These are phyloP conservation scores for Phoenix dactylifera DNA, from an alignment of 176 grass and related monocot genomes.

Conservation along the genomic window DNA sequence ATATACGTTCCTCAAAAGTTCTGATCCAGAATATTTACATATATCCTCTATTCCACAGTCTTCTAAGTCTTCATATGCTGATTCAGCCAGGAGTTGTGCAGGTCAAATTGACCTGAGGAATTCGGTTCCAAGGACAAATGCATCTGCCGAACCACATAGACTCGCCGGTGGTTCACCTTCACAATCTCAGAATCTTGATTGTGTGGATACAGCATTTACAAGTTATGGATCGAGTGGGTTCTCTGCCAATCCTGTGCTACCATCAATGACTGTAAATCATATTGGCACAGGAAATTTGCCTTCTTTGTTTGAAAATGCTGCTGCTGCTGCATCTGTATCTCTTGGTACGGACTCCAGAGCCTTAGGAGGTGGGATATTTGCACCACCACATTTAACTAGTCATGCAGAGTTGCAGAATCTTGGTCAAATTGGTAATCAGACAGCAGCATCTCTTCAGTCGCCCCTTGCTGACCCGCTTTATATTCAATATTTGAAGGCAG, in stretches of 20 bases:
- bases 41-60: not conserved
- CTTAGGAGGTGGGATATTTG: conserved; percentile 12
- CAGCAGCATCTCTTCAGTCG: conserved; percentile 1
- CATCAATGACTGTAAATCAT: conserved; percentile 2
- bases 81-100: not conserved
- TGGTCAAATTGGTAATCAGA: not conserved
- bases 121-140: conserved; percentile 2
- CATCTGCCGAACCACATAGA: conserved; percentile 8
- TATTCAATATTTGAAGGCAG: conserved; percentile 17
- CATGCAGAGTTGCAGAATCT: conserved; percentile 7
- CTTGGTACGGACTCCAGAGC: not conserved
- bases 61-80: not conserved
- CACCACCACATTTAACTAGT: conserved; percentile 5
- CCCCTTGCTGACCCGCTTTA: conserved; percentile 15
- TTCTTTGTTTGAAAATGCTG: not conserved
- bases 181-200: conserved; percentile 13
- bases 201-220: conserved; percentile 2
- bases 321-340: conserved; percentile 1
- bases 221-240: conserved; percentile 5
- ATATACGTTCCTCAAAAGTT: not conserved
- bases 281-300: conserved; percentile 6
- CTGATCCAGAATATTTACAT: conserved; percentile 8
- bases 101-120: not conserved
- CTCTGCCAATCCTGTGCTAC: not conserved
- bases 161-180: not conserved